Conservation (phyloP, 1,284 basidiomycete species). For the Fistulinella staudtii region DNA sequence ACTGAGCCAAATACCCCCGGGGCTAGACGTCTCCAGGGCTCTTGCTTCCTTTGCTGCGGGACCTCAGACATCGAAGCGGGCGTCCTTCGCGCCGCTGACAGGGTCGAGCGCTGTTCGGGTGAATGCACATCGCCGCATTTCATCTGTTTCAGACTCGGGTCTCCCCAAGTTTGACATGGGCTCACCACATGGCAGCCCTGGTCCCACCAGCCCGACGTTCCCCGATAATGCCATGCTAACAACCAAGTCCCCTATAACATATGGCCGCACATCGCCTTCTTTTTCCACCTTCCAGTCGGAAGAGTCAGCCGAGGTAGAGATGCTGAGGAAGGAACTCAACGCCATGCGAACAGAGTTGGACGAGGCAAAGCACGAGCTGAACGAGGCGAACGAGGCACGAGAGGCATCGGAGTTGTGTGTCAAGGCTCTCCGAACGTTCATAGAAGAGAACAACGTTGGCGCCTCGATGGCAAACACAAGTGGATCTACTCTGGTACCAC, state of each 20-base stretch:
- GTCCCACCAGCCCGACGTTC: slow-evolving; percentile 27
- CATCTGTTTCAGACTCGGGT: slow-evolving; percentile 59
- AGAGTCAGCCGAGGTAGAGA: slow-evolving; percentile 45
- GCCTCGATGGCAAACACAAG: slow-evolving; percentile 27
- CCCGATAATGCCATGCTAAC: slow-evolving; percentile 19
- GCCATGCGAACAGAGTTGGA: slow-evolving; percentile 59
- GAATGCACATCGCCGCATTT: slow-evolving; percentile 60
- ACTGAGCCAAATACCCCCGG: slow-evolving; percentile 49
- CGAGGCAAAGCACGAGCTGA: slow-evolving; percentile 60
- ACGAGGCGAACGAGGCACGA: slow-evolving; percentile 76
- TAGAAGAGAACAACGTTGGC: slow-evolving; percentile 69
- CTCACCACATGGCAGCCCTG: slow-evolving; percentile 31
- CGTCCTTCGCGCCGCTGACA: slow-evolving; percentile 68
- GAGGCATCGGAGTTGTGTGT: slow-evolving; percentile 87
- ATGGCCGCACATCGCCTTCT: slow-evolving; percentile 45
- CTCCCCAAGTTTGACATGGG: slow-evolving; percentile 31
- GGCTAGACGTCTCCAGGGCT: slow-evolving; percentile 55
- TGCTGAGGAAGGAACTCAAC: slow-evolving; percentile 60
- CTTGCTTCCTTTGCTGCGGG: slow-evolving; percentile 32
- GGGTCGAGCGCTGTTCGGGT: slow-evolving; percentile 46
- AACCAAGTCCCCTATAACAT: slow-evolving; percentile 46
- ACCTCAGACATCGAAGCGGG: slow-evolving; percentile 57
- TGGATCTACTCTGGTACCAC: slow-evolving; percentile 7
- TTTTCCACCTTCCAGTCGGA: slow-evolving; percentile 32
- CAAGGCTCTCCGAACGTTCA: slow-evolving; percentile 79